Conservation (phyloP, 345 rosid genomes). For the Salix suchowensis region DNA sequence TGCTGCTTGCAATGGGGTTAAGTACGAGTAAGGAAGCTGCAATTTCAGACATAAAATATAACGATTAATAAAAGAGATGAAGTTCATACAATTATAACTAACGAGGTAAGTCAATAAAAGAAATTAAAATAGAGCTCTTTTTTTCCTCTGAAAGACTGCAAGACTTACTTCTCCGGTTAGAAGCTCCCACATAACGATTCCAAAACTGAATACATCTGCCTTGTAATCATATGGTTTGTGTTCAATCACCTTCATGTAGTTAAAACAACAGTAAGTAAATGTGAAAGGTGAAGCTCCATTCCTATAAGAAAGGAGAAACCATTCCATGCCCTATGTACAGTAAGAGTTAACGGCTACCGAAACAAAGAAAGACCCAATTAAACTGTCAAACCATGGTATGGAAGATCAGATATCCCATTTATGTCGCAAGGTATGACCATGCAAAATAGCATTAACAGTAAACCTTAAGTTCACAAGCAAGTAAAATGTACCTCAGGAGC, state of each 20-base stretch:
- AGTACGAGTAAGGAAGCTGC: conserved; percentile 72
- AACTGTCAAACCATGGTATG: not conserved
- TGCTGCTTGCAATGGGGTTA: conserved; percentile 91
- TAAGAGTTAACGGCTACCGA: not conserved
- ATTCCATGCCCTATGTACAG: too few relatives aligned
- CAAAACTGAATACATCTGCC: conserved; percentile 93
- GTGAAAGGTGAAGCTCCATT: not conserved
- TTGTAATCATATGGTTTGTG: conserved; percentile 87
- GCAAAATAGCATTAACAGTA: conserved; percentile 6
- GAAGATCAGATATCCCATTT: conserved; percentile 14
- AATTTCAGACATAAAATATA: conserved; percentile 6
- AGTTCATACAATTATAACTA: not conserved
- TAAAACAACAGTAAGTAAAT: conserved; percentile 1
- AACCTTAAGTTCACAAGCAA: not conserved
- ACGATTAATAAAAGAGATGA: not conserved
- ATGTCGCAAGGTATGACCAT: not conserved
- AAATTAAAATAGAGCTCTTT: conserved; percentile 1
- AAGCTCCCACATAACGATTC: conserved; percentile 85
- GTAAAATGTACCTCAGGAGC: conserved; percentile 77
- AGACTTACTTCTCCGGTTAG: conserved; percentile 77
- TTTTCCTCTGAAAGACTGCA: not conserved
- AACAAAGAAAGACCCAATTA: not conserved
- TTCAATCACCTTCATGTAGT: conserved; percentile 72
- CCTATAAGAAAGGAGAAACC: not conserved
- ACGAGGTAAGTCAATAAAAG: not conserved